Percentiles rank a stretch among this genome's conserved stretches.
phyloP scores from a whole-genome alignment of 352 stramenopile species.

The Globisporangium parvum region DNA sequence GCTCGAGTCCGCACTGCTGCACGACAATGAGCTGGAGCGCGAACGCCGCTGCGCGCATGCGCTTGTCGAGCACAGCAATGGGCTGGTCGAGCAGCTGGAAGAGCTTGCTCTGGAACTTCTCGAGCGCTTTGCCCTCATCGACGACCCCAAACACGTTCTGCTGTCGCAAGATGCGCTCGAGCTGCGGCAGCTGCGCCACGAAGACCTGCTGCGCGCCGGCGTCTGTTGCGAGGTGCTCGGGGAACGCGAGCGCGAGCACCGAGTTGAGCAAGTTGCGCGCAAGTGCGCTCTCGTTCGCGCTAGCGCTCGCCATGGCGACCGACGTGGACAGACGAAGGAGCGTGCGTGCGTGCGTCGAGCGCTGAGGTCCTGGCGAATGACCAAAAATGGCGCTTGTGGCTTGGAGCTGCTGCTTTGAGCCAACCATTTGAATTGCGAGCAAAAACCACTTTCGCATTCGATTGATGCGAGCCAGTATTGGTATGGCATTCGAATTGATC shows the following conservation, averaged over 20 bases:
- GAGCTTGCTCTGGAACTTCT: slow-evolving; percentile 65
- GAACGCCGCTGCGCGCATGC: slow-evolving; percentile 42
- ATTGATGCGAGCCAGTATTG: no score
- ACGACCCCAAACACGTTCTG: slow-evolving; percentile 77
- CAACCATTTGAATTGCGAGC: background rate
- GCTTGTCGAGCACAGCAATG: slow-evolving; percentile 16
- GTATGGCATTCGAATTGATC: background rate
- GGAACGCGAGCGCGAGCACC: slow-evolving; percentile 63
- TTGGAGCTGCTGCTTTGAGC: background rate
- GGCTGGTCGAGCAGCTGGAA: slow-evolving; percentile 51
- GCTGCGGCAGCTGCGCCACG: slow-evolving; percentile 40
- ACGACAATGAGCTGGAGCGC: slow-evolving; percentile 52
- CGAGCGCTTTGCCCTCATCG: slow-evolving; percentile 63
- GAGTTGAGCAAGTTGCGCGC: slow-evolving; percentile 79
- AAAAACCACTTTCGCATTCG: no score
- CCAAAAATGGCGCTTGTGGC: background rate
- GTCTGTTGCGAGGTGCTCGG: slow-evolving; percentile 45
- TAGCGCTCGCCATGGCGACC: slow-evolving; percentile 10
- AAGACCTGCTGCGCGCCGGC: slow-evolving; percentile 31
- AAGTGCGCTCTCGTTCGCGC: slow-evolving; percentile 31
- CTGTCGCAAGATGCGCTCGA: slow-evolving; percentile 38
- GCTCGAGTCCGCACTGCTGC: slow-evolving; percentile 51
- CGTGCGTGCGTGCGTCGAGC: background rate
- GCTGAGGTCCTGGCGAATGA: background rate
- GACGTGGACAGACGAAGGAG: background rate